Base-by-base conservation (phyloP, 306 rosid species). In the Oxytropis ochrocephala region DNA sequence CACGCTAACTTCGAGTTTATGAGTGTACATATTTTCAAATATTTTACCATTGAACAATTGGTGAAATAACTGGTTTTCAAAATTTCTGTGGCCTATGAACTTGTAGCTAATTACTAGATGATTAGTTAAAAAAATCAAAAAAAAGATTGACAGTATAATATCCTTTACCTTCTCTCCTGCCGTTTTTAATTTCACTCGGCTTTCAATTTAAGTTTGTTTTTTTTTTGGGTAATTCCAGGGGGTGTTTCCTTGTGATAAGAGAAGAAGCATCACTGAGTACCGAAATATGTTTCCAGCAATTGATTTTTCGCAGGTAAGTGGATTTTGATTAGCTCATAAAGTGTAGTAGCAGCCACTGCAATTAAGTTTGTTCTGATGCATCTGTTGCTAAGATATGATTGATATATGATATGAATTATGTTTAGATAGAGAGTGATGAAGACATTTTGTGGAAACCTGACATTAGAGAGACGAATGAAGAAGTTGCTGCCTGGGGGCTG, bases 201-300 rank as follows among this genome's bases (percentile, higher is more conserved):
- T 35, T 60, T 71, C 53, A 49, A 62, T 29, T 72, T 44, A 32
- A 11, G 8, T 27, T 8, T 27, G 50, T 64, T 5, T 47, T 8
- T 24, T 61, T 62, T 74, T 60, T 16, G 21, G 30, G 29, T 67
- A n/a, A 68, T 77, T 74, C 77, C 79, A 94, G 99, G 99, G 97
- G 42, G 84, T 91, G 67, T 91, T 85, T 81, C 96, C 97, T 52
- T 94, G 99, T 71, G 95, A 91, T 76, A 91, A 94, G 86, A 89
- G 99, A 82, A 82, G 95, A 79, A 87, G 76, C 81, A 81, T 89
- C 64, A 79, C 63, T 10, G 92, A 94, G 73, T 94, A 94, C 69
- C 80, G 18, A 52, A 46, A 81, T 67, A 80, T 94, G 73, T 94
- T 94, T 77, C 99, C 99, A 9, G 99, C 92, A 14, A 62, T 94